Conservation (phyloP, 441 rosid species). For the Brassica hybrid region DNA sequence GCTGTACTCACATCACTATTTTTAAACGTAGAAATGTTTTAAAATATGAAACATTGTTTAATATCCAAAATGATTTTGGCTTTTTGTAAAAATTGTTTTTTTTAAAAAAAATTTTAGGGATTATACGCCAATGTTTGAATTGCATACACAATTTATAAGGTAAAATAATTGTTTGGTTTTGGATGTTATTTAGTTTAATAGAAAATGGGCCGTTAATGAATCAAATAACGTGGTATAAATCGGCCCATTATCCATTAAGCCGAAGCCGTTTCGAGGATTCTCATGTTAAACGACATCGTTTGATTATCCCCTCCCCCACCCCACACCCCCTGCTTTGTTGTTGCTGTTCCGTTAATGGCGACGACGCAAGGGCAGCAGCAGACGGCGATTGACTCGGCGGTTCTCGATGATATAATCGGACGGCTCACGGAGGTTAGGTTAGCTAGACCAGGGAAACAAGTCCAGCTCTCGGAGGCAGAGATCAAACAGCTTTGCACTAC, state of each 20-base stretch:
- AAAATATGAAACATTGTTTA: background rate
- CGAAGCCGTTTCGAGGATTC: background rate
- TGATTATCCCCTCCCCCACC: background rate
- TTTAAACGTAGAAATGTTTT: background rate
- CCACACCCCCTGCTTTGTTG: background rate
- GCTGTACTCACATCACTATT: background rate
- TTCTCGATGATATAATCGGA: conserved; percentile 75
- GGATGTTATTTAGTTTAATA: background rate
- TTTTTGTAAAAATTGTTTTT: no score
- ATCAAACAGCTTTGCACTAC: conserved; percentile 85
- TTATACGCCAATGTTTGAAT: no score
- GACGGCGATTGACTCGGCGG: conserved; percentile 46
- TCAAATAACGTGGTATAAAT: background rate
- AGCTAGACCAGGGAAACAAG: conserved; percentile 90
- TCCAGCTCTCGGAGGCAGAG: conserved; percentile 84
- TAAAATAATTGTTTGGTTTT: no score
- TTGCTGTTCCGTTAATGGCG: background rate
- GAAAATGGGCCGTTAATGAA: background rate
- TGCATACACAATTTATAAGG: no score
- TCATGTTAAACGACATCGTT: background rate
- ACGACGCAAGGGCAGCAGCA: no score
- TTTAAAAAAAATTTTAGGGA: no score
- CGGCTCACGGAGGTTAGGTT: conserved; percentile 83
- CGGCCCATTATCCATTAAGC: background rate
- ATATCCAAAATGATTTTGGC: background rate